phyloP scores from a whole-genome alignment of 192 early-diverging fungal species.

The Haplosporangium gracile region DNA sequence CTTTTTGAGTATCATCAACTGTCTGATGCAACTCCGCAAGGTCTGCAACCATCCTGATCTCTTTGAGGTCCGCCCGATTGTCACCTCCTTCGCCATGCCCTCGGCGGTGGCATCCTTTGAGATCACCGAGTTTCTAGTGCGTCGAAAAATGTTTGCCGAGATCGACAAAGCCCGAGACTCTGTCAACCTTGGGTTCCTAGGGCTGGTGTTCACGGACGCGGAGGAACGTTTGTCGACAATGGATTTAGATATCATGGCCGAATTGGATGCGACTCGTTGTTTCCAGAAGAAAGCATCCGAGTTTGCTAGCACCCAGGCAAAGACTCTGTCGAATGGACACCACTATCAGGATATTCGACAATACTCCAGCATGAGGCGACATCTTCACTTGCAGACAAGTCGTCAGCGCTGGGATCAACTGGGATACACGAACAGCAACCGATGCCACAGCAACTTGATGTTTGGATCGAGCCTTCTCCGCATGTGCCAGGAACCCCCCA shows the following conservation, averaged over 20 bases:
- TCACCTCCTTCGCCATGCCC: conserved; percentile 72
- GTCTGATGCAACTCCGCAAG: conserved; percentile 80
- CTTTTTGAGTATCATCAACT: conserved; percentile 82
- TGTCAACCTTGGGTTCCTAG: conserved; percentile 58
- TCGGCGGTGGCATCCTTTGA: conserved; percentile 48
- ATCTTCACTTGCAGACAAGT: conserved; percentile 28
- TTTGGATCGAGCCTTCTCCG: conserved; percentile 60
- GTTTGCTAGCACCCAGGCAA: conserved; percentile 27
- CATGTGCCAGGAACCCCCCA: conserved; percentile 32
- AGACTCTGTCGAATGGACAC: conserved; percentile 20
- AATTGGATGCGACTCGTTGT: conserved; percentile 28
- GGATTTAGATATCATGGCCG: conserved; percentile 28
- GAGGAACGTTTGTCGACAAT: conserved; percentile 41
- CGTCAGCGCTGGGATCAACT: conserved; percentile 59
- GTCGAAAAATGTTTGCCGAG: conserved; percentile 48
- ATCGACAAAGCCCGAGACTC: conserved; percentile 42
- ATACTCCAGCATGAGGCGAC: conserved; percentile 50
- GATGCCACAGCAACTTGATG: conserved; percentile 53
- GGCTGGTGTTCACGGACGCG: conserved; percentile 50
- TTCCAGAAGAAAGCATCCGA: conserved; percentile 39
- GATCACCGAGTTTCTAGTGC: conserved; percentile 51
- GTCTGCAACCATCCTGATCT: conserved; percentile 69
- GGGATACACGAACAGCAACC: conserved; percentile 58
- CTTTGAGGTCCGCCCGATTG: conserved; percentile 70
- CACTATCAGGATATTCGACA: conserved; percentile 62